Conservation (phyloP, 192 early-diverging fungal genomes). For the Spizellomyces sp. region DNA sequence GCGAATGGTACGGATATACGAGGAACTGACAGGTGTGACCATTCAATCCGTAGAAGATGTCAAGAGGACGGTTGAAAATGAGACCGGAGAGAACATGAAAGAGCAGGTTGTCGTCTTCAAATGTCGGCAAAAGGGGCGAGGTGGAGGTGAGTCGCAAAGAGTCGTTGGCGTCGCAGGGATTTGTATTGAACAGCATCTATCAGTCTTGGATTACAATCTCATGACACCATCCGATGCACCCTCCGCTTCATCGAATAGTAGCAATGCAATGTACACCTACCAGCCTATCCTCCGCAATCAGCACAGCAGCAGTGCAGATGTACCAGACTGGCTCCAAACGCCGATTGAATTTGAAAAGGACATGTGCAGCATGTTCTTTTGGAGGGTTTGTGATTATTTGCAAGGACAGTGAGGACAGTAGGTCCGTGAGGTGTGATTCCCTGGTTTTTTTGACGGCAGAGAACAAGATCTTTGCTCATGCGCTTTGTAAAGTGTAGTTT, state of each 20-base stretch:
- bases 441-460: no score
- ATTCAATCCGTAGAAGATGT: constrained; percentile 42
- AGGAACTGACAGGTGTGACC: constrained; percentile 38
- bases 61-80: constrained; percentile 10
- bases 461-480: no score
- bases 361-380: constrained; percentile 28
- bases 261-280: not conserved
- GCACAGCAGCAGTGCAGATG: constrained; percentile 4
- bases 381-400: constrained; percentile 17
- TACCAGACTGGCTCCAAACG: constrained; percentile 34
- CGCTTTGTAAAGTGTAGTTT: no score
- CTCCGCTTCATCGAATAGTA: constrained; percentile 9
- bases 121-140: constrained; percentile 31
- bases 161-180: not conserved
- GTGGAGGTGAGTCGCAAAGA: constrained; percentile 22
- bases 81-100: constrained; percentile 6
- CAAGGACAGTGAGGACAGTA: not conserved
- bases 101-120: constrained; percentile 27
- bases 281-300: constrained; percentile 16
- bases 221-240: constrained; percentile 23
- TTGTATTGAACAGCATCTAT: not conserved
- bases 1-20: constrained; percentile 44
- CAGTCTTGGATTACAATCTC: constrained; percentile 34
- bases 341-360: constrained; percentile 36
- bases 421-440: no score